Conservation (phyloP, 805 yeast genomes). For the Candida schatavii region DNA sequence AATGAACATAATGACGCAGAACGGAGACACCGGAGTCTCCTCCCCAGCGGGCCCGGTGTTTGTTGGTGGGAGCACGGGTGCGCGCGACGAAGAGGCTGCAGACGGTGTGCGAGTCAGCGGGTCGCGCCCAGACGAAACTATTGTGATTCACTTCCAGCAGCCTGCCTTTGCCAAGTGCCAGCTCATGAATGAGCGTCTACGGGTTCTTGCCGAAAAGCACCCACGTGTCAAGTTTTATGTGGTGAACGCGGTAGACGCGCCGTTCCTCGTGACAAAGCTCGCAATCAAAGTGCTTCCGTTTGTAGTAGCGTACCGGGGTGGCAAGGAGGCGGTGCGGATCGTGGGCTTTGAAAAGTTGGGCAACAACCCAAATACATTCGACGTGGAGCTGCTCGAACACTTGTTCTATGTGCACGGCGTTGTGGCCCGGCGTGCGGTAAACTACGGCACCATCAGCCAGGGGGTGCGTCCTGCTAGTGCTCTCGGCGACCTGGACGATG, state of each 20-base stretch:
- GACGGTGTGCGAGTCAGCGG: too few species aligned
- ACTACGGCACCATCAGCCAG: slow-evolving; percentile 10
- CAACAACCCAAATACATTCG: slow-evolving; percentile 43
- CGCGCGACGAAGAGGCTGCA: neutral
- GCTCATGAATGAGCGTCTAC: slow-evolving; percentile 48
- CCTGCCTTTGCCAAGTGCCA: slow-evolving; percentile 59
- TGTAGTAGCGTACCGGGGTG: slow-evolving; percentile 57
- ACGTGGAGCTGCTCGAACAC: slow-evolving; percentile 47
- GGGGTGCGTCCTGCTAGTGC: neutral
- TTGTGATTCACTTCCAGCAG: slow-evolving; percentile 63
- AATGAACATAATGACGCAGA: slow-evolving; percentile 46
- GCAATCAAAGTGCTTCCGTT: slow-evolving; percentile 69
- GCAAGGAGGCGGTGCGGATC: slow-evolving; percentile 56
- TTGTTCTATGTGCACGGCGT: slow-evolving; percentile 15
- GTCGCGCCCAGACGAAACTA: too few species aligned
- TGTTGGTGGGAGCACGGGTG: neutral
- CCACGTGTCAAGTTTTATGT: slow-evolving; percentile 50
- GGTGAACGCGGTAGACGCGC: slow-evolving; percentile 62
- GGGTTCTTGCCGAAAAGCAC: slow-evolving; percentile 54
- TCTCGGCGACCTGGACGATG: slow-evolving; percentile 10
- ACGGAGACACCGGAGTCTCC: slow-evolving; percentile 18
- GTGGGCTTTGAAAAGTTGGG: slow-evolving; percentile 70
- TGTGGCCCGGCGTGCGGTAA: slow-evolving; percentile 15
- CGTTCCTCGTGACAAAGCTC: slow-evolving; percentile 67
- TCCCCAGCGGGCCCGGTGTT: too few species aligned